A percentile compares a stretch with the other conserved stretches of the same genome.
phyloP scores from a whole-genome alignment of 139 green algal genomes.

The Chlamydomonas sp. region DNA sequence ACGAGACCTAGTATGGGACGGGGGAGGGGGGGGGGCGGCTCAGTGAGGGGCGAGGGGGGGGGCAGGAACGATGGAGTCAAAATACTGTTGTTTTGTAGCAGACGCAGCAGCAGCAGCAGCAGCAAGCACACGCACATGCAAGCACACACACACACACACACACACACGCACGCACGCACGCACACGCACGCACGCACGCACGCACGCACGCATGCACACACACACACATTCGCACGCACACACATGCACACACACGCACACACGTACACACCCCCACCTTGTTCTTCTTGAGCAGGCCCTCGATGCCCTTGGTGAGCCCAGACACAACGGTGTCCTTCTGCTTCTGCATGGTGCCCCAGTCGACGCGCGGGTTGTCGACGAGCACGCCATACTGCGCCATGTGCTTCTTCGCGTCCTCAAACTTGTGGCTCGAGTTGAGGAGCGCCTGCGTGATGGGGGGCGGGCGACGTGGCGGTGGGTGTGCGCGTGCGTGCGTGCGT shows the following conservation, averaged over 20 bases:
- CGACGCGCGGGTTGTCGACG: constrained; percentile 30
- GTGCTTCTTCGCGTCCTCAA: constrained; percentile 76
- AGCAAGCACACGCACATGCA: neutral
- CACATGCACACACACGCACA: neutral
- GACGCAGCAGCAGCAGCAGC: neutral
- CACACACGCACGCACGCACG: neutral
- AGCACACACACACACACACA: neutral
- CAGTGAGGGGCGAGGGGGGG: no score
- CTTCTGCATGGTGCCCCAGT: constrained; percentile 78
- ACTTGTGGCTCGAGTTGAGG: constrained; percentile 92
- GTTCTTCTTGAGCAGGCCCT: constrained; percentile 99
- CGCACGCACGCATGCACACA: constrained; percentile 3
- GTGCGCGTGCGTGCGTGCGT: no score
- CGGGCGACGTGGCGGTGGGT: no score
- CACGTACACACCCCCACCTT: constrained; percentile 60
- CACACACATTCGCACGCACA: neutral
- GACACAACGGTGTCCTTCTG: constrained; percentile 86
- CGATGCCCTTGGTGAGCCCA: constrained; percentile 94
- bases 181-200: constrained; percentile 7
- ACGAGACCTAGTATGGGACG: no score
- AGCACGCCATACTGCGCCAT: constrained; percentile 81
- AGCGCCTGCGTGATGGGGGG: constrained; percentile 75
- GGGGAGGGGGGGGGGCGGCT: no score
- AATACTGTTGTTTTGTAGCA: neutral
- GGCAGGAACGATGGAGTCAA: no score